Evolutionary conservation across 2,329 filamentous ascomycete species (phyloP).

Genomic region (Xylariomycetidae sp.): DNA sequence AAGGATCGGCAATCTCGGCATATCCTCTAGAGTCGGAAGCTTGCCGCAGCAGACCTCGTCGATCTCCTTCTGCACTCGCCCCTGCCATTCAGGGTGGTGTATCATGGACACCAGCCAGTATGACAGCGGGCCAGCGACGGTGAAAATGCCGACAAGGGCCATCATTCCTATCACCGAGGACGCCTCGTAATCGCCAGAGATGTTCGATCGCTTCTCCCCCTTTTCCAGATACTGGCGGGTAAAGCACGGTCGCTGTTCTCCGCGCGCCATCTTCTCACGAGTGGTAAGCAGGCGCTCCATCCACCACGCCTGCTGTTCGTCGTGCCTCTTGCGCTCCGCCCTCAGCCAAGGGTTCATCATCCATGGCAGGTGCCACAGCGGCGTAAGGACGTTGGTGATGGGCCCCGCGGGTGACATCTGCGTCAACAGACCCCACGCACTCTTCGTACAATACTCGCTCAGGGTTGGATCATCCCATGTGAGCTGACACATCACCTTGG

Average conservation of each 20-base stretch:
- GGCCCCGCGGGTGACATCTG: slow-evolving; percentile 55
- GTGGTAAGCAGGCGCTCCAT: slow-evolving; percentile 39
- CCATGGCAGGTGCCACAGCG: slow-evolving; percentile 47
- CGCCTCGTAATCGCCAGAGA: slow-evolving; percentile 27
- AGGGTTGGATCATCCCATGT: slow-evolving; percentile 48
- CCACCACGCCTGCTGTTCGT: slow-evolving; percentile 49
- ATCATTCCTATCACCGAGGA: slow-evolving; percentile 33
- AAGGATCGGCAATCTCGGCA: slow-evolving; percentile 36
- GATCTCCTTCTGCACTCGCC: slow-evolving; percentile 38
- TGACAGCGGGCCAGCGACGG: slow-evolving; percentile 30
- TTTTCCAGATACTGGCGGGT: slow-evolving; percentile 38
- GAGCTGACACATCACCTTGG: slow-evolving; percentile 51
- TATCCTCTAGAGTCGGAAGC: slow-evolving; percentile 37
- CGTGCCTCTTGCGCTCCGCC: slow-evolving; percentile 47
- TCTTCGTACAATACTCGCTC: slow-evolving; percentile 43
- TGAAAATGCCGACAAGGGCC: slow-evolving; percentile 33
- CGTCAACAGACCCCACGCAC: slow-evolving; percentile 51
- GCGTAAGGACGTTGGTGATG: slow-evolving; percentile 52
- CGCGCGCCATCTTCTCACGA: slow-evolving; percentile 33
- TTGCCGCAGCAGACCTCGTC: slow-evolving; percentile 38
- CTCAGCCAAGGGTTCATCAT: slow-evolving; percentile 50
- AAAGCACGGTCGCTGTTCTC: slow-evolving; percentile 36
- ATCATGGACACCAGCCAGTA: slow-evolving; percentile 40
- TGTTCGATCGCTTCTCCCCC: slow-evolving; percentile 21
- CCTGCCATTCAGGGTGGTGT: slow-evolving; percentile 43